phyloP scores from a whole-genome alignment of 2,329 filamentous ascomycete species.

The Fusarium humuli region DNA sequence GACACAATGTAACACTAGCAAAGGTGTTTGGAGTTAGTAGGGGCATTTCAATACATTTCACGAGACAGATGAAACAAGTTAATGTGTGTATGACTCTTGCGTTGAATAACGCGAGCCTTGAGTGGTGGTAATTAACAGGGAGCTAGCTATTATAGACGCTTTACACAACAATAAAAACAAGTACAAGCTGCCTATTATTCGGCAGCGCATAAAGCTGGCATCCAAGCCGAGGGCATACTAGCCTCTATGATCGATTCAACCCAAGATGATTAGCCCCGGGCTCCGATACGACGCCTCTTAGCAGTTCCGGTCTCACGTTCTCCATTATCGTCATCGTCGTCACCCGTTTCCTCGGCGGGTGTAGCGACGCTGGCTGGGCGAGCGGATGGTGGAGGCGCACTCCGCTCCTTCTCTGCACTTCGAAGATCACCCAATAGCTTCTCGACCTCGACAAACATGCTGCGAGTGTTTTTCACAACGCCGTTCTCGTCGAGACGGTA shows the following conservation, averaged over 20 bases:
- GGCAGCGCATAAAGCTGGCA: constrained; percentile 25
- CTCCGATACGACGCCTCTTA: constrained; percentile 53
- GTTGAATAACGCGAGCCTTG: constrained; percentile 19
- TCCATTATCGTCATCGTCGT: constrained; percentile 62
- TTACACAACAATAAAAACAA: constrained; percentile 39
- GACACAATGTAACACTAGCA: background rate
- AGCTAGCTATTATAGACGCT: constrained; percentile 45
- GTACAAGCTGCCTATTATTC: constrained; percentile 33
- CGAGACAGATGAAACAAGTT: background rate
- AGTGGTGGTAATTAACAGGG: constrained; percentile 39
- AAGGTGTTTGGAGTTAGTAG: constrained; percentile 26
- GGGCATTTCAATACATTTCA: background rate
- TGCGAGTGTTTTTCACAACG: constrained; percentile 85
- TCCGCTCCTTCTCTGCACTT: constrained; percentile 72
- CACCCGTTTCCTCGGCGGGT: constrained; percentile 60
- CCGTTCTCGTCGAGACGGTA: constrained; percentile 84
- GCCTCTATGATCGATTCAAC: constrained; percentile 6
- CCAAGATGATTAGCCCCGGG: constrained; percentile 47
- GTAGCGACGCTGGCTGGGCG: constrained; percentile 55
- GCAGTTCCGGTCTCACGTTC: constrained; percentile 55
- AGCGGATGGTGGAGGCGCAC: constrained; percentile 51
- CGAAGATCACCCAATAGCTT: constrained; percentile 80
- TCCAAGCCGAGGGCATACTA: constrained; percentile 23
- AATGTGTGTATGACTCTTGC: constrained; percentile 2
- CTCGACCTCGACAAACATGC: constrained; percentile 92